phyloP scores from a whole-genome alignment of 805 yeast species.

The Cyberlindnera euphorbiae region DNA sequence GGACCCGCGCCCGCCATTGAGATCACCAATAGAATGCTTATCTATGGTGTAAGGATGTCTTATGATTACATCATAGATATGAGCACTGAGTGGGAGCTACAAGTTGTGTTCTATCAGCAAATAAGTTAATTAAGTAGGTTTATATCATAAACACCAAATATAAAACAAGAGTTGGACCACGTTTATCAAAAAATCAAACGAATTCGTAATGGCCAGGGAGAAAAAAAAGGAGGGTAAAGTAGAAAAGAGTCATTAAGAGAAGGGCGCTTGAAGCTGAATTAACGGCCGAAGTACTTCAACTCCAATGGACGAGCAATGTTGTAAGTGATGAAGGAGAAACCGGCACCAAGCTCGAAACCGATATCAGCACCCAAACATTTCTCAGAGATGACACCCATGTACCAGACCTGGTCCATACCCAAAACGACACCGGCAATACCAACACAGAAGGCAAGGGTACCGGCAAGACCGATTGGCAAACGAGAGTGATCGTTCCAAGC shows the following conservation, averaged over 20 bases:
- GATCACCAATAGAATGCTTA: no score
- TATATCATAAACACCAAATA: no score
- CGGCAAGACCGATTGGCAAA: conserved; percentile 77
- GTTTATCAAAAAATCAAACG: no score
- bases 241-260: no score
- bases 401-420: conserved; percentile 89
- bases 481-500: conserved; percentile 52
- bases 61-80: no score
- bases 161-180: no score
- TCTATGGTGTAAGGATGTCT: no score
- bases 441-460: conserved; percentile 68
- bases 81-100: no score
- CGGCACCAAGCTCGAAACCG: conserved; percentile 76
- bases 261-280: conserved; percentile 4
- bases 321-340: conserved; percentile 62
- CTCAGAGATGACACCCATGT: conserved; percentile 61
- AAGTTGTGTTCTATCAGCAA: no score
- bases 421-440: conserved; percentile 83
- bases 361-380: conserved; percentile 84
- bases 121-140: no score
- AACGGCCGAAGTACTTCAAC: conserved; percentile 54
- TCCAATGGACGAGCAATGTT: conserved; percentile 62
- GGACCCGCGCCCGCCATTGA: no score
- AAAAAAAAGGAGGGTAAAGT: background rate
- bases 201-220: background rate